Conservation (phyloP, 164 flowering plant species). For the Annona squamosa region DNA sequence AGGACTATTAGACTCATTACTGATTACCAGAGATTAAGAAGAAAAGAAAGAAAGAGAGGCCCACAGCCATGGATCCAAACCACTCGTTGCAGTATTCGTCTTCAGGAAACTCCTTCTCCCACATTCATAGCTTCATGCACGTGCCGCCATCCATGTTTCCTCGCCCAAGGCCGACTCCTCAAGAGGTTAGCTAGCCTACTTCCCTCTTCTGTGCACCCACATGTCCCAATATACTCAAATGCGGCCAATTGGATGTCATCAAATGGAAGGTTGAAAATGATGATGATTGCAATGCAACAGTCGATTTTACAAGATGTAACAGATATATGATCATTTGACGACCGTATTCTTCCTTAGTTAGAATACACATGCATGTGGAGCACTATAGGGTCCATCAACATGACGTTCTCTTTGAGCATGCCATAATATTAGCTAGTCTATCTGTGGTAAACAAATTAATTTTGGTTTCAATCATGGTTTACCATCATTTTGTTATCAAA, state of each 20-base stretch:
- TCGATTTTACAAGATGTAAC: too few species aligned
- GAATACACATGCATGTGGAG: too few species aligned
- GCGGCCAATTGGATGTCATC: background rate
- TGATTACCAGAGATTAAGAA: background rate
- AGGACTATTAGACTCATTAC: background rate
- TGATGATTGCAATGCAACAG: too few species aligned
- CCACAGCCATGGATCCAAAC: conserved; percentile 14
- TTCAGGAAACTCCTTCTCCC: conserved; percentile 4
- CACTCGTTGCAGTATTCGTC: conserved; percentile 4
- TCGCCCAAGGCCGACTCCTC: background rate
- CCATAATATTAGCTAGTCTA: too few species aligned
- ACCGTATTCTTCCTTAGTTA: too few species aligned
- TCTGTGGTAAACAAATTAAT: too few species aligned
- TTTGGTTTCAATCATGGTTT: too few species aligned
- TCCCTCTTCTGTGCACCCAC: too few species aligned
- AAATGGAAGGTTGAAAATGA: background rate
- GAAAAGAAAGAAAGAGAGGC: background rate
- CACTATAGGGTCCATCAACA: too few species aligned
- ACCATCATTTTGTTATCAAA: too few species aligned
- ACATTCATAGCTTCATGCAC: conserved; percentile 11
- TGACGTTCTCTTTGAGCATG: too few species aligned
- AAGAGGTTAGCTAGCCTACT: conserved; percentile 6
- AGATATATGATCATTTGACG: too few species aligned
- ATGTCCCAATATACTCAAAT: background rate
- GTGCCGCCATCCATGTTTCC: background rate